Evolutionary conservation across 371 early-diverging fungal genomes (phyloP).

Genomic region (Zopfochytrium polystomum): DNA sequence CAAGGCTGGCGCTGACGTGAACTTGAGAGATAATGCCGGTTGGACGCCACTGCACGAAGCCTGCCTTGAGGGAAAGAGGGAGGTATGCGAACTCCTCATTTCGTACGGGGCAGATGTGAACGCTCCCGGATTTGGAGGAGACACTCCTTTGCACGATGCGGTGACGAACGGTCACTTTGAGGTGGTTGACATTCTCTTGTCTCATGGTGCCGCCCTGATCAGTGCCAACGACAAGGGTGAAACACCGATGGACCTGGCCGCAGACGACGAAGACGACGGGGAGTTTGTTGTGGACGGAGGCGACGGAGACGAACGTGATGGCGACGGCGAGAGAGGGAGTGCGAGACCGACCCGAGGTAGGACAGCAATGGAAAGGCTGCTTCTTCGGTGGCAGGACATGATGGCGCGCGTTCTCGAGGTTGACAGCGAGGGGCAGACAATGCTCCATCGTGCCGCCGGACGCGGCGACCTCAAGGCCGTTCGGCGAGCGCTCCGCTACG

Average conservation of each 20-base stretch:
- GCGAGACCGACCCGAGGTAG: too few species aligned
- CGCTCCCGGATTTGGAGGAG: conserved; percentile 29
- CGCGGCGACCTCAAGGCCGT: conserved; percentile 51
- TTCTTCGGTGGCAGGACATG: conserved; percentile 40
- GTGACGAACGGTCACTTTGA: conserved; percentile 38
- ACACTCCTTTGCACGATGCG: conserved; percentile 59
- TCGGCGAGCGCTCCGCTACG: conserved; percentile 58
- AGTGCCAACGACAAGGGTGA: conserved; percentile 41
- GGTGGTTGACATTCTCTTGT: conserved; percentile 47
- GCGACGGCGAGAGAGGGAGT: too few species aligned
- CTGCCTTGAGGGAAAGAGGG: conserved; percentile 45
- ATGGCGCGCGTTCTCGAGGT: conserved; percentile 32
- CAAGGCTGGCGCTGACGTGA: conserved; percentile 39
- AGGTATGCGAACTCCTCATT: conserved; percentile 61
- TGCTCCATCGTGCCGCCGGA: conserved; percentile 52
- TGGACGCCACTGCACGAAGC: conserved; percentile 86
- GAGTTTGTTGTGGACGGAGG: too few species aligned
- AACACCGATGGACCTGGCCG: conserved; percentile 40
- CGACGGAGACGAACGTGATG: too few species aligned
- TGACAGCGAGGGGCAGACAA: conserved; percentile 55
- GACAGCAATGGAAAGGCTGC: conserved; percentile 21
- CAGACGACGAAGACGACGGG: conserved; percentile 19
- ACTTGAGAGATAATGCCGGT: conserved; percentile 61
- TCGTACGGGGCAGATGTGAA: conserved; percentile 61
- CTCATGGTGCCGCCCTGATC: conserved; percentile 49